phyloP scores from a whole-genome alignment of 805 yeast species.

The Candida koratica region DNA sequence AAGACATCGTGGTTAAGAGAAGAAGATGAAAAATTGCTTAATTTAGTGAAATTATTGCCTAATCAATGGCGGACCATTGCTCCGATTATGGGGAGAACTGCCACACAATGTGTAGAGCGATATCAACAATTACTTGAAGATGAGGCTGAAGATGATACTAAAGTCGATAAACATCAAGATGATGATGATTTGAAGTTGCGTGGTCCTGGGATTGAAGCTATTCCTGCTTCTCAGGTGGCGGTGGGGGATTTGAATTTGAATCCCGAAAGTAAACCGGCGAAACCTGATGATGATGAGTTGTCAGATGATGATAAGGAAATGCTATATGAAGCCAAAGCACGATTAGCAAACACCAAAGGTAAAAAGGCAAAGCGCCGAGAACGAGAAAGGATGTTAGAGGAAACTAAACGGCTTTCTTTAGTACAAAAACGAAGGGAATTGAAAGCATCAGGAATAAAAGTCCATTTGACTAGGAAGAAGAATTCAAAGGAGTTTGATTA shows the following conservation, averaged over 20 bases:
- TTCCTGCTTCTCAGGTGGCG: slow-evolving; percentile 37
- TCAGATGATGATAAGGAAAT: slow-evolving; percentile 88
- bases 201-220: slow-evolving; percentile 53
- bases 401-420: slow-evolving; percentile 69
- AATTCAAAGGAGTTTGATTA: slow-evolving; percentile 70
- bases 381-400: slow-evolving; percentile 77
- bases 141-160: slow-evolving; percentile 15
- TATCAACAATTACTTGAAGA: slow-evolving; percentile 65
- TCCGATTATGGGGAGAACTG: slow-evolving; percentile 74
- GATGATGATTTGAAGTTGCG: slow-evolving; percentile 30
- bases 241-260: slow-evolving; percentile 62
- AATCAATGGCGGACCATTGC: slow-evolving; percentile 96
- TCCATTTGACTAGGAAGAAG: slow-evolving; percentile 47
- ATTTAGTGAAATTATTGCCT: slow-evolving; percentile 68
- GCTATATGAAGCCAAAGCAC: slow-evolving; percentile 91
- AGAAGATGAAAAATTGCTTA: slow-evolving; percentile 71
- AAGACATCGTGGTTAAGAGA: slow-evolving; percentile 65
- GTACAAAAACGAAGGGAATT: slow-evolving; percentile 77
- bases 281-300: slow-evolving; percentile 74
- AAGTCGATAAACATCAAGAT: neutral
- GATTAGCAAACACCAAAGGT: slow-evolving; percentile 89
- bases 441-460: slow-evolving; percentile 71
- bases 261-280: slow-evolving; percentile 76
- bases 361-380: slow-evolving; percentile 90
- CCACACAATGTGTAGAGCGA: slow-evolving; percentile 80